Base-by-base conservation (phyloP, 352 stramenopile species). In the Phytophthora cajani region DNA sequence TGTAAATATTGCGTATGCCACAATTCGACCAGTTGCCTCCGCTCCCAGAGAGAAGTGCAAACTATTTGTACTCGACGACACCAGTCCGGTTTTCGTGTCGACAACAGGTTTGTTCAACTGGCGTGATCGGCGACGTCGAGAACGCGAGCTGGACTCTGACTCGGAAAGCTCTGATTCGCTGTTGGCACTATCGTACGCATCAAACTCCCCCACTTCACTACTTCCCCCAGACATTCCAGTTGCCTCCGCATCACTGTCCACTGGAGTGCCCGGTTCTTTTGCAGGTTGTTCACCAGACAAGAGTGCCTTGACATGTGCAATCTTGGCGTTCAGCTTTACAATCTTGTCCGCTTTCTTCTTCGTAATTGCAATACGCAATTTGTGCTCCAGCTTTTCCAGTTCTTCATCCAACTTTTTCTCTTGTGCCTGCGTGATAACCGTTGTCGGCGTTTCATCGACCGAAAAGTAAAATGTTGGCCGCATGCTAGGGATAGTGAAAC, bases 331-430 rank as follows among this genome's bases (percentile, higher is more conserved):
- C 16, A 97, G 56, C 55, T 93, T 94, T 42, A 77, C 74, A 47
- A 97, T 97, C 64, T 97, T 97, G 50, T 97, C 90, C 2, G 79
- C 67, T 58, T 97, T 97, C 67, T 97, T 97, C 74, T 97, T 97
- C 14, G 90, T 97, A 62, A 89, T 77, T 16, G 89, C 88, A 57
- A 97, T 97, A 9, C 90, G 86, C 21, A 97, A 63, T 65, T 97
- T 97, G 65, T 97, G 90, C 64, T 97, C 90, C 52, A 97, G 68
- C 60, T 97, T 97, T 54, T 97, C 90, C 52, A 97, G 52, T 62
- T 97, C 90, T 77, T 97, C 90, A 52, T 97, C 90, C 14, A 97
- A 62, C 56, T 96, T 97, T 52, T 95, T 95, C 66, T 97, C 90
- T 64, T 97, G 89, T 1, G 89, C 90, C 79, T 97, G 90, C 42